Base-by-base conservation (phyloP, 1,284 basidiomycete genomes). In the Hemileia vastatrix region DNA sequence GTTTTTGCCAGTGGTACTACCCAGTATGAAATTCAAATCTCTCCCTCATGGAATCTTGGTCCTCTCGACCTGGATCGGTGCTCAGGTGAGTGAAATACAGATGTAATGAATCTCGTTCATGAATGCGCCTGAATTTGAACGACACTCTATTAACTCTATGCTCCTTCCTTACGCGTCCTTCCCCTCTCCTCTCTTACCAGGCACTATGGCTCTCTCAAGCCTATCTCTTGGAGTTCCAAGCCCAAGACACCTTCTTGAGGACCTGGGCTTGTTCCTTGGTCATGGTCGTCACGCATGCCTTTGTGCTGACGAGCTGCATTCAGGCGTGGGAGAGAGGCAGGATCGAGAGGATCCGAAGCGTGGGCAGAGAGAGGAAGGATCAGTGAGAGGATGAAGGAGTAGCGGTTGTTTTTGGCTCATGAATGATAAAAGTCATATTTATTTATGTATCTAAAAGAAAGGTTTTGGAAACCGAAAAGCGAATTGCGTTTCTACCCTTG, bases 1-100 rank as follows among this genome's bases (percentile, higher is more conserved):
- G 66, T 84, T 98, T 65, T 77, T 98, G 0, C 93, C 95, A 0
- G 80, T 93, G 2, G 78, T 95, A 9, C 80, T 90, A 2, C 85
- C 89, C 0, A 81, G 79, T 13, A 75, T 94, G 0, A 72, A 76
- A 0, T 79, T 90, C 33, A 78, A 51, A 45, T 50, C 83, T 0
- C 75, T 76, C 24, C 59, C 71, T 15, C 78, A 80, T 8, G 79
- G 79, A 0, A n/a, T 79, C 2, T 54, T 75, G 2, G 81, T 82
- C 55, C 63, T 83, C 0, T 77, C 68, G 0, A 78, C 84, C 0
- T 99, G 95, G 95, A 78, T 85, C 0, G 83, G 80, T 0, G 83
- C 83, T 1, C 93, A 82, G 72, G 81, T 78, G 8, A 36, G 71
- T 67, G 1, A 8, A n/a, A 45, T 21, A n/a, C n/a, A n/a, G n/a